Evolutionary conservation across 1,284 basidiomycete genomes (phyloP).

Genomic region (Boletus nobilissimus): DNA sequence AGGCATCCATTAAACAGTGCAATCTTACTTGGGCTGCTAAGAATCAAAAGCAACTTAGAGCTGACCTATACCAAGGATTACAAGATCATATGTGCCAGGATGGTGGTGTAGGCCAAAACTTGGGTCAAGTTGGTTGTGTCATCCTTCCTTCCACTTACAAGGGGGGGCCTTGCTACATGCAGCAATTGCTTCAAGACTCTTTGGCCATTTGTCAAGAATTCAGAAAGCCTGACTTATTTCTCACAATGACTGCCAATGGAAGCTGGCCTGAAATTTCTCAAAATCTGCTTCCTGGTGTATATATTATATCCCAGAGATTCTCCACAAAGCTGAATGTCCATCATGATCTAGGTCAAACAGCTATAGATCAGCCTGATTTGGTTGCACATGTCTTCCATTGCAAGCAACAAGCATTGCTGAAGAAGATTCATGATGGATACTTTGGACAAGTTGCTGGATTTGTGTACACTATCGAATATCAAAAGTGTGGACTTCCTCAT

Average conservation of each 20-base stretch:
- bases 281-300: not conserved
- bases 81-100: no score
- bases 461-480: not conserved
- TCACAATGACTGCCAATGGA: not conserved
- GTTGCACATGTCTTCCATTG: not conserved
- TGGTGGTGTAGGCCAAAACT: slow-evolving; percentile 6
- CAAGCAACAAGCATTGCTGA: not conserved
- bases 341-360: not conserved
- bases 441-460: not conserved
- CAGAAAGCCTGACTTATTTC: not conserved
- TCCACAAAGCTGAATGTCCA: no score
- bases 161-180: not conserved
- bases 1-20: slow-evolving; percentile 48
- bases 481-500: not conserved
- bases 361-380: not conserved
- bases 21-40: slow-evolving; percentile 42
- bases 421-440: not conserved
- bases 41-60: no score
- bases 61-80: no score
- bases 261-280: not conserved
- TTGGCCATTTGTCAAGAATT: not conserved
- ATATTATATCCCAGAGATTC: no score
- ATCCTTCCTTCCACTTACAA: not conserved
- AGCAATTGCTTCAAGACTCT: not conserved
- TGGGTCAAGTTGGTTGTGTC: slow-evolving; percentile 6